Evolutionary conservation across 805 yeast species (phyloP).

Genomic region (Starmerella bombi): DNA sequence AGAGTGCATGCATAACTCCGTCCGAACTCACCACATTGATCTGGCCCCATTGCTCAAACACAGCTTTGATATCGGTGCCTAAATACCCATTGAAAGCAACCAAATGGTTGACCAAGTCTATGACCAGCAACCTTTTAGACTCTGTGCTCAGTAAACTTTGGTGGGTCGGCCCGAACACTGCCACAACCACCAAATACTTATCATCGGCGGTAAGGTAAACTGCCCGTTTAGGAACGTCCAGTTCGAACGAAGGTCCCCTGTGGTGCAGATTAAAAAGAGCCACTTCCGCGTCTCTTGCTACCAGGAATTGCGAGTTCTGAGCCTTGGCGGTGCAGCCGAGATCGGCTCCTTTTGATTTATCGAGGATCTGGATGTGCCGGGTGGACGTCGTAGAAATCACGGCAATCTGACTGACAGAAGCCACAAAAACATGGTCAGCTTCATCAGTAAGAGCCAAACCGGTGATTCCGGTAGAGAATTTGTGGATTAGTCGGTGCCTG

Average conservation of each 20-base stretch:
- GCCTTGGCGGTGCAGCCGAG: constrained; percentile 32
- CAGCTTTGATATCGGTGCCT: constrained; percentile 37
- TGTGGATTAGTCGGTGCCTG: constrained; percentile 67
- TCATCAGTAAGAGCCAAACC: constrained; percentile 44
- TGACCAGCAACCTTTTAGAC: constrained; percentile 47
- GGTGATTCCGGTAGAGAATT: constrained; percentile 63
- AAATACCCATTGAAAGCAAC: constrained; percentile 57
- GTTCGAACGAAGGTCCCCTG: constrained; percentile 35
- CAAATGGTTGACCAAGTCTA: constrained; percentile 59
- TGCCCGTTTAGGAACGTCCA: constrained; percentile 45
- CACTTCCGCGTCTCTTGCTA: constrained; percentile 51
- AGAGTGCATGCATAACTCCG: constrained; percentile 56
- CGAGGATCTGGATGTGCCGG: constrained; percentile 40
- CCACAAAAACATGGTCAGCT: constrained; percentile 39
- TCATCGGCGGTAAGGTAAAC: constrained; percentile 36
- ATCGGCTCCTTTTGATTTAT: constrained; percentile 35
- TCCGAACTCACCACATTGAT: constrained; percentile 55
- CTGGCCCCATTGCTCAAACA: constrained; percentile 45
- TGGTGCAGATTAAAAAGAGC: constrained; percentile 39
- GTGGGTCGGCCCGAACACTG: constrained; percentile 6
- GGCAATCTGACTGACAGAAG: constrained; percentile 60
- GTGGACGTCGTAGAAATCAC: constrained; percentile 50
- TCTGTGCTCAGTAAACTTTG: constrained; percentile 18
- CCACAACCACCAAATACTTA: constrained; percentile 39
- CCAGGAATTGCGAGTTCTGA: constrained; percentile 39